Conservation (phyloP, 441 rosid species). For the Gossypium lobatum region DNA sequence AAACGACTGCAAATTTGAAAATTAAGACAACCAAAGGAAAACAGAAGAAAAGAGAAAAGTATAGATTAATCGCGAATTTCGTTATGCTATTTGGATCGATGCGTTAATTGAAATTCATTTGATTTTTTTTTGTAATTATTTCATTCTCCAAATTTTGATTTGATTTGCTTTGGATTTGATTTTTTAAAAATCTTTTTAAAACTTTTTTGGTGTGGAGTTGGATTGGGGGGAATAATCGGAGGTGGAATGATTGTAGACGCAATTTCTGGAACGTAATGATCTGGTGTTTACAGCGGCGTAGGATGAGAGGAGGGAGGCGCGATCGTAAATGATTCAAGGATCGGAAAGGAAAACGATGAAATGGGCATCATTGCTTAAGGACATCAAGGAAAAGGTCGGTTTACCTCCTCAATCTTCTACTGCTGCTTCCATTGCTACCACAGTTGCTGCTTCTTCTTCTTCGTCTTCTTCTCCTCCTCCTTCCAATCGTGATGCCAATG, state of each 20-base stretch:
- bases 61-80: conserved; percentile 21
- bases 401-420: conserved; percentile 81
- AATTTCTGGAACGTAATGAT: conserved; percentile 47
- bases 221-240: background rate
- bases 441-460: conserved; percentile 21
- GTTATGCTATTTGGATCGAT: conserved; percentile 24
- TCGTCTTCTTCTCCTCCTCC: conserved; percentile 19
- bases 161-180: background rate
- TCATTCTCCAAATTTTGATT: background rate
- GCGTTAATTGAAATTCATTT: background rate
- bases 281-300: conserved; percentile 35
- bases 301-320: conserved; percentile 40
- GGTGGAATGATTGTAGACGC: conserved; percentile 33
- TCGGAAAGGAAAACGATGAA: conserved; percentile 51
- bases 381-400: conserved; percentile 96
- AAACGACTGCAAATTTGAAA: conserved; percentile 11
- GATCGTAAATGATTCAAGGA: conserved; percentile 26
- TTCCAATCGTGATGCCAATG: conserved; percentile 34
- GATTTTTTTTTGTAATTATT: conserved; percentile 12
- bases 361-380: conserved; percentile 84
- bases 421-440: conserved; percentile 24
- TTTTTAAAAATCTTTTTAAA: background rate
- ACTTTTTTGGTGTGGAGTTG: background rate
- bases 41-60: background rate
- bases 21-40: conserved; percentile 23